Evolutionary conservation across 768 basidiomycete genomes (phyloP).

Genomic region (Cystofilobasidium bisporidii): DNA sequence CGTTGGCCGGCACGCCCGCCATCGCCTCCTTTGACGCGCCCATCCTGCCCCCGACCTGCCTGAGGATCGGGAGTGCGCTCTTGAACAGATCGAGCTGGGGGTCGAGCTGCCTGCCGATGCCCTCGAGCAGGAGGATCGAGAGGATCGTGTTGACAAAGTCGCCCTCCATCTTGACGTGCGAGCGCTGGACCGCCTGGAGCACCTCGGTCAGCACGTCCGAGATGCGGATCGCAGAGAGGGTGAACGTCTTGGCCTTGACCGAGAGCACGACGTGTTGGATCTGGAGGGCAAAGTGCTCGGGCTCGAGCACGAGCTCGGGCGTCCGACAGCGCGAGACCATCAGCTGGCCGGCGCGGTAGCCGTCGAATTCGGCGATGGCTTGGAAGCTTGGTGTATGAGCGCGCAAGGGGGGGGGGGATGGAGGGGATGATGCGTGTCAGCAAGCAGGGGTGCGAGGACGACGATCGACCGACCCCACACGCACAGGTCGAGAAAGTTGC

Average conservation of each 20-base stretch:
- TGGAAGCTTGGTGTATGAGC: constrained; percentile 48
- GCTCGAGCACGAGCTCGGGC: constrained; percentile 79
- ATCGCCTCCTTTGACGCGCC: constrained; percentile 56
- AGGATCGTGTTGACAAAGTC: constrained; percentile 98
- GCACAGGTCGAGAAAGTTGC: constrained; percentile 81
- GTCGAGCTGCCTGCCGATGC: constrained; percentile 88
- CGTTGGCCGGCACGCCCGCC: constrained; percentile 33
- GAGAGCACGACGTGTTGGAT: constrained; percentile 91
- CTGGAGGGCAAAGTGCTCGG: constrained; percentile 91
- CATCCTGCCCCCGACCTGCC: constrained; percentile 87
- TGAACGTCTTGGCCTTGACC: constrained; percentile 89
- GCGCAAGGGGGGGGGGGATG: background rate
- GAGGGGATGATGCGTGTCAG: background rate
- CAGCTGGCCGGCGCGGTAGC: constrained; percentile 77
- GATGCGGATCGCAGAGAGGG: constrained; percentile 91
- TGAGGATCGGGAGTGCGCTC: constrained; percentile 82
- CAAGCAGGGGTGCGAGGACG: background rate
- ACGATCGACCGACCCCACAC: background rate
- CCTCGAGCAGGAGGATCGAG: constrained; percentile 83
- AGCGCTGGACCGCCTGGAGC: constrained; percentile 68
- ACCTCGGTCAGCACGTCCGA: constrained; percentile 87
- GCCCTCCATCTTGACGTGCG: constrained; percentile 97
- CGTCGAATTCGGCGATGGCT: constrained; percentile 92
- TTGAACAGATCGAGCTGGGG: constrained; percentile 89
- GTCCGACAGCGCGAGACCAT: constrained; percentile 92